Evolutionary conservation across 2,329 filamentous ascomycete species (phyloP), one percentile per base, ranked within the genome.

Genomic region (Gaeumannomyces tritici): DNA sequence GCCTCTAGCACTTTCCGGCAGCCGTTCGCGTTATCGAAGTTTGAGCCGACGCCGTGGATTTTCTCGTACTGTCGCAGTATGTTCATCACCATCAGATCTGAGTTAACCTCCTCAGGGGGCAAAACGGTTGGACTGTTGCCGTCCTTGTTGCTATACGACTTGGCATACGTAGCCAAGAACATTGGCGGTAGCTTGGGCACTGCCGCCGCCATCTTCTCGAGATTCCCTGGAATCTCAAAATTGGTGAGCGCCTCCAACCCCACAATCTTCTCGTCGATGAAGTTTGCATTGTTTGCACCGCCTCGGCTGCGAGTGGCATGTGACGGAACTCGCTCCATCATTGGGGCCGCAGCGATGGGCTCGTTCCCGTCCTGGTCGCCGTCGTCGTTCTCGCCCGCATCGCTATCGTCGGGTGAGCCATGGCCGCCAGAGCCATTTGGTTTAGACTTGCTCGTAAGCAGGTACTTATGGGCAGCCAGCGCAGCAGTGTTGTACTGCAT

Each of bases 401-500:
- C 80, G 66, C 80, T 84, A 55, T 82, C 81, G 24, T 61, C 60
- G 9, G 2, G 83, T 79, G 11, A 77, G 79, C 15, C 79, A 84
- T 55, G 75, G 78, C 55, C 75, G 13, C 42, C 59, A 24, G 59
- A 55, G 29, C 76, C 72, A 63, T 79, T 76, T 42, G 76, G 70
- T 60, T 81, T 77, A 42, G 75, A 74, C 35, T 82, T 82, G 69
- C 85, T 84, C 47, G 83, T 81, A 61, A 86, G 73, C 63, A 88
- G 79, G 68, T 86, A 83, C 65, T 83, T 82, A 70, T 87, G 83
- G 11, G 86, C 81, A 2, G 85, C 85, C 26, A 87, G 68, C 33
- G 86, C 85, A 6, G 86, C 83, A 5, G 78, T 75, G 64, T 87
- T 88, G 71, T 88, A 88, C 31, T 83, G 84, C 76, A 89, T 80